phyloP scores from a whole-genome alignment of 805 yeast genomes.

The Ogataea saltuana region DNA sequence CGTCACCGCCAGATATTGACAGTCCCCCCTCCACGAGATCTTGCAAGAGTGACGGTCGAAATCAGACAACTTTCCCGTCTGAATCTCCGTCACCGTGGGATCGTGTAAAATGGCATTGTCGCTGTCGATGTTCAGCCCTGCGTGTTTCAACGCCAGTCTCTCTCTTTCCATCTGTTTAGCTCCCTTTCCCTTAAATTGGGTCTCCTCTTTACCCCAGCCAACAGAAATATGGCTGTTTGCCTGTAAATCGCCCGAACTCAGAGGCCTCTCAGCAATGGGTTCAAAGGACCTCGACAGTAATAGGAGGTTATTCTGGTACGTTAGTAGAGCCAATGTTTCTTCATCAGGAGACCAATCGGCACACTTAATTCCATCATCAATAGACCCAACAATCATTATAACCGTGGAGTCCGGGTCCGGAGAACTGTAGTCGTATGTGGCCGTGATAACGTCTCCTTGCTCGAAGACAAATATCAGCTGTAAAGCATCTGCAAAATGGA shows the following conservation, averaged over 20 bases:
- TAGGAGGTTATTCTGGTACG: slow-evolving; percentile 59
- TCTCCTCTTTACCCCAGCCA: slow-evolving; percentile 98
- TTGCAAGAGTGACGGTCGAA: slow-evolving; percentile 50
- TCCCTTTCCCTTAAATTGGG: slow-evolving; percentile 95
- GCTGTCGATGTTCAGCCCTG: slow-evolving; percentile 67
- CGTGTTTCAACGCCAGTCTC: slow-evolving; percentile 52
- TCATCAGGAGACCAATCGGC: slow-evolving; percentile 92
- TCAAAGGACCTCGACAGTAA: slow-evolving; percentile 77
- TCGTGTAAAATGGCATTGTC: slow-evolving; percentile 62
- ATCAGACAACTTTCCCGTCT: slow-evolving; percentile 61
- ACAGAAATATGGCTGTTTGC: slow-evolving; percentile 85
- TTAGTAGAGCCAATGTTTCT: slow-evolving; percentile 73
- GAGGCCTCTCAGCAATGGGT: slow-evolving; percentile 64
- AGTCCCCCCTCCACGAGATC: slow-evolving; percentile 95
- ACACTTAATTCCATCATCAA: slow-evolving; percentile 71
- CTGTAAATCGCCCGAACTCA: slow-evolving; percentile 62
- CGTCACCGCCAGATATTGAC: slow-evolving; percentile 75
- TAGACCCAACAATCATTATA: slow-evolving; percentile 77
- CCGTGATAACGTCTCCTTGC: slow-evolving; percentile 75
- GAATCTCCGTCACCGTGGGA: slow-evolving; percentile 81
- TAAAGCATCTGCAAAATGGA: slow-evolving; percentile 68
- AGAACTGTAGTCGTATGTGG: slow-evolving; percentile 52
- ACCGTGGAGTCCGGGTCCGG: slow-evolving; percentile 56
- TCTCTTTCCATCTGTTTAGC: slow-evolving; percentile 77
- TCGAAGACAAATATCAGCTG: slow-evolving; percentile 66